Conservation (phyloP, 2,329 filamentous ascomycete genomes). For the Cladosporium sp. region DNA sequence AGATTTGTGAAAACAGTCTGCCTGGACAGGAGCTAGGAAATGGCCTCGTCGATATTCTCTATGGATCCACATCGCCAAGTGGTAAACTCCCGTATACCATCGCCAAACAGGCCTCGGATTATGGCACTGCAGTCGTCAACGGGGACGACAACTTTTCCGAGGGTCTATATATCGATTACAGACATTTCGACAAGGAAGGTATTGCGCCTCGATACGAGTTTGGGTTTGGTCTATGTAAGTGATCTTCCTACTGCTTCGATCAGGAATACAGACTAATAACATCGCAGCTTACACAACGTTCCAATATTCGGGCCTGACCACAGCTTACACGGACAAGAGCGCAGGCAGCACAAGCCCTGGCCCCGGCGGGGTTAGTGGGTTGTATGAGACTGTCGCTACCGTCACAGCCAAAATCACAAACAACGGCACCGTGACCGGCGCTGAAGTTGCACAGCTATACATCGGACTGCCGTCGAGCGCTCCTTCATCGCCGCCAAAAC, state of each 20-base stretch:
- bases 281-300: conserved; percentile 36
- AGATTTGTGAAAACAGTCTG: conserved; percentile 15
- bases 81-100: conserved; percentile 47
- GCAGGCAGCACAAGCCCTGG: conserved; percentile 17
- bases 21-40: conserved; percentile 40
- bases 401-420: conserved; percentile 47
- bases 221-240: conserved; percentile 63
- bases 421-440: conserved; percentile 42
- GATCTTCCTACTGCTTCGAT: not conserved
- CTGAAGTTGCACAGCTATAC: conserved; percentile 46
- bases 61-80: conserved; percentile 36
- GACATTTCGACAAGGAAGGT: conserved; percentile 71
- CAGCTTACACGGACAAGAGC: conserved; percentile 12
- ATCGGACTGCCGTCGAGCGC: conserved; percentile 26
- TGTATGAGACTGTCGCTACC: conserved; percentile 59
- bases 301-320: conserved; percentile 26
- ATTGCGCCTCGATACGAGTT: conserved; percentile 77
- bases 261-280: not conserved
- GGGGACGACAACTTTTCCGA: conserved; percentile 72
- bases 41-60: conserved; percentile 37
- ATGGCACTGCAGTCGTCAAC: conserved; percentile 3
- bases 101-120: conserved; percentile 20
- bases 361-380: conserved; percentile 57
- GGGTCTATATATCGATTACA: conserved; percentile 81
- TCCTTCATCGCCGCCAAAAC: conserved; percentile 18